These are phyloP conservation scores for Salvia sclarea DNA, from an alignment of 305 asterid species.

Conservation along the genomic window DNA sequence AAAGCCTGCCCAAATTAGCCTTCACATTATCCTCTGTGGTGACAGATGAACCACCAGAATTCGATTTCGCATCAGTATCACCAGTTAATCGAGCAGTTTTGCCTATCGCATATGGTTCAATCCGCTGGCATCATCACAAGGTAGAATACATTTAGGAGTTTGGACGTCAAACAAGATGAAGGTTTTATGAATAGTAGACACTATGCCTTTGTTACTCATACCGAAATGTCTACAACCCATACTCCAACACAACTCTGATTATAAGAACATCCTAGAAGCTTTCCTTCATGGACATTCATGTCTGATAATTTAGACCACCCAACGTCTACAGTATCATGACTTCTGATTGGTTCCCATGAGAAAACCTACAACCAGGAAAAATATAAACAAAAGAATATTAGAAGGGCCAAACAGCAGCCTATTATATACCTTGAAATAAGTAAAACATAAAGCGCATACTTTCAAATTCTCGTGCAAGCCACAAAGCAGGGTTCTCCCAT, in stretches of 20 bases:
- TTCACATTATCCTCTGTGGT: constrained; percentile 61
- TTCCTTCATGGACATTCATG: constrained; percentile 97
- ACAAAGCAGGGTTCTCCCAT: constrained; percentile 96
- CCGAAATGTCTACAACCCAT: constrained; percentile 99
- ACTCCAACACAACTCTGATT: constrained; percentile 99
- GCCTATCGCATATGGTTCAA: constrained; percentile 85
- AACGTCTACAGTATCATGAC: constrained; percentile 92
- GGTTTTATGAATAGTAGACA: constrained; percentile 25
- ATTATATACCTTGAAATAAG: constrained; percentile 28
- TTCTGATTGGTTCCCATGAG: constrained; percentile 98
- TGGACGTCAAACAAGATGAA: constrained; percentile 31
- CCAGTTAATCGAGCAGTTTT: constrained; percentile 58
- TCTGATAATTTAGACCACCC: constrained; percentile 99
- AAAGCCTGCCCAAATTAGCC: constrained; percentile 74
- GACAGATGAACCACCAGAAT: constrained; percentile 61
- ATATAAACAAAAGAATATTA: constrained; percentile 5
- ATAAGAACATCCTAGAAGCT: constrained; percentile 98
- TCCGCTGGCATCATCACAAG: constrained; percentile 62
- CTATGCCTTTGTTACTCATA: constrained; percentile 34
- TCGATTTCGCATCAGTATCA: constrained; percentile 63
- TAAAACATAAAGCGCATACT: constrained; percentile 45
- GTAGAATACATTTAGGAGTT: constrained; percentile 35
- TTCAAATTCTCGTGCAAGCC: constrained; percentile 96
- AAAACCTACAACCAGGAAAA: constrained; percentile 55
- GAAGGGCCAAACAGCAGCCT: constrained; percentile 19